Base-by-base conservation (phyloP, 495 filamentous ascomycete genomes). In the Podospora australis region DNA sequence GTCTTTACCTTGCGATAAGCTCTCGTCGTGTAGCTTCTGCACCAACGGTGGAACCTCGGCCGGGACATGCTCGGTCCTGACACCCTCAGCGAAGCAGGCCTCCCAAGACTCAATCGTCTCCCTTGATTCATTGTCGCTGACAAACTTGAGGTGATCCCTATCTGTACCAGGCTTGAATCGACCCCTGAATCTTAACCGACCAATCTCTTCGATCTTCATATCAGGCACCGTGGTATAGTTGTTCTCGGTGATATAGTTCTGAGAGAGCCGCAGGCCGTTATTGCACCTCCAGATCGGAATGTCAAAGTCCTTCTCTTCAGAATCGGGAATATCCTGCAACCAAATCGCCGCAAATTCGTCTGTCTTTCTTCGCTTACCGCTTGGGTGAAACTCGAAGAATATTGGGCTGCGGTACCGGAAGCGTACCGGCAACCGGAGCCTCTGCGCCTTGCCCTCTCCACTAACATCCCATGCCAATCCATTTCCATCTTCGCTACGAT, bases 21-120 rank as follows among this genome's bases (percentile, higher is more conserved):
- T 88, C 54, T 83, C 69, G 29, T 94, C 88, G 57, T 96, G 91
- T 30, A 95, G 71, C 54, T 80, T 70, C 50, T 80, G 75, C 1
- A 89, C 72, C 5, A 74, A 59, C 0, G 78, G 72, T 0, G 88
- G 86, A 1, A 95, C 65, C 50, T 87, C 82, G 24, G 78, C 77
- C 1, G 69, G 60, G 3, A 96, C 87, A 2, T 75, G 72, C 39
- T 77, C 77, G 0, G 70, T 67, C 6, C 91, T 79, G 0, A 95
- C 86, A 4, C 91, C 91, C 64, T 97, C 88, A 0, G 86, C 78
- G 19, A 81, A 74, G 57, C 90, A 96, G 0, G 88, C 88, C 65
- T 95, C 86, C 89, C 90, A 96, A 3, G 83, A 86, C 70, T 96
- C 91, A 55, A 84, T 94, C 1, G 91, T 96, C 70, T 96, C 91